Conservation (phyloP, 108 stramenopile species). For the Nitzschia palea region DNA sequence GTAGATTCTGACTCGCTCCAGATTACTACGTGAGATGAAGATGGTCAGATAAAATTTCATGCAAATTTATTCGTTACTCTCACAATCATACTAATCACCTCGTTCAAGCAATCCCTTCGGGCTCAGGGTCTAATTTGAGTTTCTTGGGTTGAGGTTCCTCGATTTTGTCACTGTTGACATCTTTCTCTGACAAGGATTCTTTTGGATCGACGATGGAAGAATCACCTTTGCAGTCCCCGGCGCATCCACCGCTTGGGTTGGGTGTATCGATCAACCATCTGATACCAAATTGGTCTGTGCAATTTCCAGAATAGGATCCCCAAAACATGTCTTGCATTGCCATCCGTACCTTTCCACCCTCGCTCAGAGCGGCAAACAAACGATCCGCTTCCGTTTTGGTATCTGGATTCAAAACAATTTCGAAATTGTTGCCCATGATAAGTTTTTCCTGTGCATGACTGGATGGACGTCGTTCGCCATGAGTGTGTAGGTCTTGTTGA, state of each 20-base stretch:
- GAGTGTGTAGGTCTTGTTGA: neutral
- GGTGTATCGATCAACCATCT: constrained; percentile 18
- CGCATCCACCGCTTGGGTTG: too few relatives aligned
- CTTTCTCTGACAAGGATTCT: too few relatives aligned
- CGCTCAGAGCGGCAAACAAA: constrained; percentile 1
- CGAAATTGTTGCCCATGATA: constrained; percentile 3
- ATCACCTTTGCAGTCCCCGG: too few relatives aligned
- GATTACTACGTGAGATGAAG: too few relatives aligned
- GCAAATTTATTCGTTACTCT: too few relatives aligned
- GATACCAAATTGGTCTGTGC: constrained; percentile 22
- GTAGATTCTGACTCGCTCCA: too few relatives aligned
- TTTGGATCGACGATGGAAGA: too few relatives aligned
- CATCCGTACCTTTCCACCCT: constrained; percentile 2
- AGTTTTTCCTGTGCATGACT: neutral
- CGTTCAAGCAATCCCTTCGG: too few relatives aligned
- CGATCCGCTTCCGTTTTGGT: constrained; percentile 13
- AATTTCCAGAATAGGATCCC: constrained; percentile 18
- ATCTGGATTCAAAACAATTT: constrained; percentile 2
- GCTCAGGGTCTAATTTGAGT: neutral
- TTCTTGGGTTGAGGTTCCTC: neutral
- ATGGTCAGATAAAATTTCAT: too few relatives aligned
- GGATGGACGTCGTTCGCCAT: constrained; percentile 12
- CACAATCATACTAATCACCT: too few relatives aligned
- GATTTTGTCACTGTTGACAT: too few relatives aligned
- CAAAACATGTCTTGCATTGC: constrained; percentile 10